Evolutionary conservation across 257 asterid genomes (phyloP).

Genomic region (Craterostigma plantagineum): DNA sequence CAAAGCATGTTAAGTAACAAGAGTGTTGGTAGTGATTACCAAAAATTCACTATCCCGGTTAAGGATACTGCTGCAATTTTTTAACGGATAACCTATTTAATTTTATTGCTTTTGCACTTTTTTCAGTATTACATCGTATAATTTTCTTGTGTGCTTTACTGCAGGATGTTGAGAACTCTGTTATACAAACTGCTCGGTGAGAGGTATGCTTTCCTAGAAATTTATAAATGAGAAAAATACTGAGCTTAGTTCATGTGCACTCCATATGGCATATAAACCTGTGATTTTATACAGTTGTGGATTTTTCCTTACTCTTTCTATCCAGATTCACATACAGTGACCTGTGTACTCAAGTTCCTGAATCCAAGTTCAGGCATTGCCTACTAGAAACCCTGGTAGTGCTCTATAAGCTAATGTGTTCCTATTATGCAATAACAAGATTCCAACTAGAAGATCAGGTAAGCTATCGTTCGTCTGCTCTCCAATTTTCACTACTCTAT

Average conservation of each 20-base stretch:
- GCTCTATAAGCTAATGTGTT: constrained; percentile 82
- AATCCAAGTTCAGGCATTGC: constrained; percentile 87
- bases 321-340: constrained; percentile 86
- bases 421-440: constrained; percentile 69
- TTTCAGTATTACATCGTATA: too few relatives aligned
- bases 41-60: too few relatives aligned
- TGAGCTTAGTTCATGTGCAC: background rate
- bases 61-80: too few relatives aligned
- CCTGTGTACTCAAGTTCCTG: constrained; percentile 79
- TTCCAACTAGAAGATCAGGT: constrained; percentile 67
- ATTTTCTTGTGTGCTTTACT: constrained; percentile 15
- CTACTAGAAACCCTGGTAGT: constrained; percentile 68
- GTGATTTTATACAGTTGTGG: constrained; percentile 15
- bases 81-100: too few relatives aligned
- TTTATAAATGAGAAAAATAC: background rate
- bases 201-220: constrained; percentile 7
- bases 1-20: too few relatives aligned
- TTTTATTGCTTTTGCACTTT: too few relatives aligned
- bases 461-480: constrained; percentile 6
- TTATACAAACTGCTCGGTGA: constrained; percentile 47
- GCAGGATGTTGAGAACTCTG: constrained; percentile 65
- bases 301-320: background rate
- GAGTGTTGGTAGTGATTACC: too few relatives aligned
- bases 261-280: constrained; percentile 1
- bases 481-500: constrained; percentile 1